Conservation (phyloP, 495 filamentous ascomycete species). For the Lichenothelia convexa region DNA sequence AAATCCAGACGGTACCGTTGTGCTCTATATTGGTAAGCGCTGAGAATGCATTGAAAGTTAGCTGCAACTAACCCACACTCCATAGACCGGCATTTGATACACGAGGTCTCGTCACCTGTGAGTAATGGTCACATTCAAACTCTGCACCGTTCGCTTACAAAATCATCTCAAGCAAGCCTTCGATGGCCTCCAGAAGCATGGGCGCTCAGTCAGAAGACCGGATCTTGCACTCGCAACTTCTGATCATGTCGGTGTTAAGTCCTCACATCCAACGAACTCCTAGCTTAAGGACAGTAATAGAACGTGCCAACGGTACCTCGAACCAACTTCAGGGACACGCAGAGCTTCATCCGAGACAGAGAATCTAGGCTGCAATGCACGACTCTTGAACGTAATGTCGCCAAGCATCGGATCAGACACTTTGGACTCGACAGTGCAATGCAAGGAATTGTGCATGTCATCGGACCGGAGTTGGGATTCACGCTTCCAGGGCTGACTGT, state of each 20-base stretch:
- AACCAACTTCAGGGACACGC: constrained; percentile 74
- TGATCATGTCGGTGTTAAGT: constrained; percentile 68
- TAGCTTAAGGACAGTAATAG: constrained; percentile 23
- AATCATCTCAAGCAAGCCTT: constrained; percentile 61
- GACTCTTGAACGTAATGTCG: constrained; percentile 92
- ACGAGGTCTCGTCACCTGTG: constrained; percentile 93
- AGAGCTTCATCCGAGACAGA: constrained; percentile 71
- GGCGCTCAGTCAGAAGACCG: constrained; percentile 71
- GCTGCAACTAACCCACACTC: no score
- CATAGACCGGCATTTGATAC: constrained; percentile 82
- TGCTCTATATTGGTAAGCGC: constrained; percentile 72
- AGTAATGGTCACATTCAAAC: constrained; percentile 9
- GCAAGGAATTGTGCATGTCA: constrained; percentile 96
- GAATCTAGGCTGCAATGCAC: constrained; percentile 87
- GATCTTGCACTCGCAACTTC: constrained; percentile 94
- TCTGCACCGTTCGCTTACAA: constrained; percentile 7
- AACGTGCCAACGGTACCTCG: constrained; percentile 78
- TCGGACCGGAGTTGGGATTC: constrained; percentile 98
- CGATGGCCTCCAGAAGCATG: constrained; percentile 77
- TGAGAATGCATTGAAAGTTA: constrained; percentile 1
- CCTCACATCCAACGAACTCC: constrained; percentile 4
- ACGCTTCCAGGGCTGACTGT: constrained; percentile 94
- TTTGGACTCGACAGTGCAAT: constrained; percentile 92
- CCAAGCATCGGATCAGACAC: constrained; percentile 89
- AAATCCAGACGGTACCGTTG: constrained; percentile 75